Conservation (phyloP, 805 yeast genomes). For the Novakomyces olei region DNA sequence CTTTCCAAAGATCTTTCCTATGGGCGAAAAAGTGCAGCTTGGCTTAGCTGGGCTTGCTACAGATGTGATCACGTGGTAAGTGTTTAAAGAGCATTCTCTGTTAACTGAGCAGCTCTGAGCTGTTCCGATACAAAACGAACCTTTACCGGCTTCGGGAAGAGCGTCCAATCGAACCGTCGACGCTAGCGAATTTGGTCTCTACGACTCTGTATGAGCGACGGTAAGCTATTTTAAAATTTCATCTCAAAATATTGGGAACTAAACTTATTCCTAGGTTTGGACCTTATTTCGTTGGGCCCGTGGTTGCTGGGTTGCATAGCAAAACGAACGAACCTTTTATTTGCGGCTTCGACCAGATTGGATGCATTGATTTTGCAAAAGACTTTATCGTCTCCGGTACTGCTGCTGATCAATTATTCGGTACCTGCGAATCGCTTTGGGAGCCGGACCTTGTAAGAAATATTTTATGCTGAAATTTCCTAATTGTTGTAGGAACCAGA, state of each 20-base stretch:
- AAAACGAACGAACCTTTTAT: constrained; percentile 68
- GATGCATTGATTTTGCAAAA: constrained; percentile 84
- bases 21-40: constrained; percentile 55
- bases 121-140: constrained; percentile 66
- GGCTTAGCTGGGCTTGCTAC: constrained; percentile 92
- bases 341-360: constrained; percentile 89
- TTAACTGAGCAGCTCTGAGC: constrained; percentile 26
- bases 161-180: constrained; percentile 74
- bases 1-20: constrained; percentile 76
- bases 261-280: constrained; percentile 24
- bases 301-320: constrained; percentile 83
- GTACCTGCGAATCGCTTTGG: constrained; percentile 94
- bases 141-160: constrained; percentile 80
- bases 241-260: not conserved
- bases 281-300: constrained; percentile 90
- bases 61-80: constrained; percentile 59
- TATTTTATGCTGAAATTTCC: not conserved
- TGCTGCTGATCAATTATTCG: constrained; percentile 87
- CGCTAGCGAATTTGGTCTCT: constrained; percentile 80
- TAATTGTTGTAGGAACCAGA: constrained; percentile 40
- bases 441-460: constrained; percentile 75
- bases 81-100: not conserved
- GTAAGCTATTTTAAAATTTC: constrained; percentile 13
- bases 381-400: constrained; percentile 94
- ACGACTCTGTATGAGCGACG: constrained; percentile 75